These are phyloP conservation scores for Aspergillus fumigatiaffinis DNA, from an alignment of 2,329 filamentous ascomycete genomes.

Conservation along the genomic window DNA sequence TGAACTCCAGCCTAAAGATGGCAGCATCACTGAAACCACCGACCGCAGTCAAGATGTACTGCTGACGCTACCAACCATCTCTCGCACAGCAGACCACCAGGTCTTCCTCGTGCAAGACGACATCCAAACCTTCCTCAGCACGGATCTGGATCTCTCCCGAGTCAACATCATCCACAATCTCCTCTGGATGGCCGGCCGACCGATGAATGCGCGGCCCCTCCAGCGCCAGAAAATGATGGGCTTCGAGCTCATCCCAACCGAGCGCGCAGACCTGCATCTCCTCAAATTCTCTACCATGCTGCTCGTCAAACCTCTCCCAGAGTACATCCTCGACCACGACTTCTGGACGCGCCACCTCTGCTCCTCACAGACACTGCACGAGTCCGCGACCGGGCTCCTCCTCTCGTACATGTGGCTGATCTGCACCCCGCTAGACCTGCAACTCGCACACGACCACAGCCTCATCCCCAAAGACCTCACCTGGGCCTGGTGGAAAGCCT, in stretches of 20 bases:
- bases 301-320: slow-evolving; percentile 27
- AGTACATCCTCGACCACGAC: slow-evolving; percentile 17
- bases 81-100: background rate
- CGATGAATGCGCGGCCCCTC: slow-evolving; percentile 14
- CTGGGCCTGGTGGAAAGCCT: slow-evolving; percentile 39
- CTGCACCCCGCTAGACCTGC: slow-evolving; percentile 36
- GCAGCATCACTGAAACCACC: background rate
- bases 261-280: slow-evolving; percentile 23
- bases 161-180: background rate
- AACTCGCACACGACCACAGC: slow-evolving; percentile 26
- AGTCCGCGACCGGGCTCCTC: slow-evolving; percentile 36
- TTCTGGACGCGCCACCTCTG: slow-evolving; percentile 22
- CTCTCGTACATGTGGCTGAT: slow-evolving; percentile 43
- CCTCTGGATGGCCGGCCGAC: background rate
- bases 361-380: slow-evolving; percentile 17
- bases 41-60: background rate
- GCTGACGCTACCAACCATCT: background rate
- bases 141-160: background rate
- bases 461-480: slow-evolving; percentile 31
- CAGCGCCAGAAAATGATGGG: slow-evolving; percentile 12
- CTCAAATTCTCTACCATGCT: slow-evolving; percentile 18
- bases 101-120: background rate
- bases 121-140: background rate
- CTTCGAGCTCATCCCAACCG: slow-evolving; percentile 21
- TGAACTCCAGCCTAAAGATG: background rate